Base-by-base conservation (phyloP, 441 rosid species). In the Pelargonium citronellum region DNA sequence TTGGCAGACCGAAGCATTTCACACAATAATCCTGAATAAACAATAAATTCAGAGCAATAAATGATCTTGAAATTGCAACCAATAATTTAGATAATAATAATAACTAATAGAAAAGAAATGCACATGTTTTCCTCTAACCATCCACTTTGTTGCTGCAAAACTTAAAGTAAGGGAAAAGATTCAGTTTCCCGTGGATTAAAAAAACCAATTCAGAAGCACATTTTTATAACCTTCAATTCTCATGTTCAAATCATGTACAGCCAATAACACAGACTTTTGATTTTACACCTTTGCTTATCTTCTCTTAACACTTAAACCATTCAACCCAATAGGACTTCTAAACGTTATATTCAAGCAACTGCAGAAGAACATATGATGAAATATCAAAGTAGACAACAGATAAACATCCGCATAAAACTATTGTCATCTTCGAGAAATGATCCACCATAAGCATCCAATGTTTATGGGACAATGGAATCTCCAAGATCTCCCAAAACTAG, bases 1-100 rank as follows among this genome's bases (percentile, higher is more conserved):
- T 82, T 95, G 1, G 91, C 88, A 27, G 97, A 85, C 64, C 93
- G 83, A 79, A 95, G 95, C 99, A 95, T 95, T 84, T 95, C 98
- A 71, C 71, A 62, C 63, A 95, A 77, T 7, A 57, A 57, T 57
- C 62, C 62, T 57, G 62, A 57, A 57, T 57, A 57, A 57, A 11
- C 62, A 57, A 57, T 57, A 22, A 57, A 57, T 57, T 19, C 19
- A 6, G 10, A 19, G 19, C 24, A 57, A 17, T 57, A 17, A 57
- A 19, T 57, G 27, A 57, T 8, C 27, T 57, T 57, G 63, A 57
- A 57, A 19, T 57, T 17, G 19, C 8, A 57, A 57, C 24, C 63
- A 57, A 57, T 57, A 11, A 57, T 17, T 57, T 34, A 19, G 62
- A 57, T 16, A 57, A 16, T 17, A 57, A 16, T 17, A 57, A 9